phyloP scores from a whole-genome alignment of 176 grass and related monocot genomes.

The Panicum miliaceum region DNA sequence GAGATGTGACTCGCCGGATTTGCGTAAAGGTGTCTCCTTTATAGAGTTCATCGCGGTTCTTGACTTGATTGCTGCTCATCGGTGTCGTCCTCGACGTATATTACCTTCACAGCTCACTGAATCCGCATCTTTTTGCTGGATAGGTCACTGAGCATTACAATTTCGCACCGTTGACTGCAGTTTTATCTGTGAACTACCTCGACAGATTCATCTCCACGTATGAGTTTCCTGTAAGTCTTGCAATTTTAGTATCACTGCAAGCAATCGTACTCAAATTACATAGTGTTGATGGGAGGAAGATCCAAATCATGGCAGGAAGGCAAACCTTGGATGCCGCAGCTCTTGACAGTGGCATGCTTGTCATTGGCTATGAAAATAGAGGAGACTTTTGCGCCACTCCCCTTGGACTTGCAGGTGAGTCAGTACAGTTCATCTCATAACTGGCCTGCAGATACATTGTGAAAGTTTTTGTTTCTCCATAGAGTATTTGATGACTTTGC shows the following conservation, averaged over 20 bases:
- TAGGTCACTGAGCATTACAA: conserved; percentile 82
- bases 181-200: conserved; percentile 90
- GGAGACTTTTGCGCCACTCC: conserved; percentile 80
- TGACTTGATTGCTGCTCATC: conserved; percentile 37
- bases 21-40: conserved; percentile 35
- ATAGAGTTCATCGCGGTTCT: conserved; percentile 20
- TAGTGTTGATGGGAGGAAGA: conserved; percentile 21
- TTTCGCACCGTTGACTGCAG: conserved; percentile 85
- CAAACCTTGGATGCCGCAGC: conserved; percentile 76
- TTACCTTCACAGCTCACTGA: conserved; percentile 38
- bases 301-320: conserved; percentile 59
- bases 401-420: conserved; percentile 77
- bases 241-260: conserved; percentile 29
- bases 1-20: conserved; percentile 42
- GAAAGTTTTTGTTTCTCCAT: conserved; percentile 26
- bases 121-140: conserved; percentile 52
- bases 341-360: conserved; percentile 86
- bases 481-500: conserved; percentile 20
- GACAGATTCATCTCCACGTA: conserved; percentile 86
- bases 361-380: conserved; percentile 96
- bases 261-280: conserved; percentile 28
- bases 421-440: conserved; percentile 31
- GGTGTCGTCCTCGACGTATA: background rate
- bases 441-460: conserved; percentile 7
- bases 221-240: conserved; percentile 81